Evolutionary conservation across 768 basidiomycete species (phyloP).

Genomic region (Russula abietina): DNA sequence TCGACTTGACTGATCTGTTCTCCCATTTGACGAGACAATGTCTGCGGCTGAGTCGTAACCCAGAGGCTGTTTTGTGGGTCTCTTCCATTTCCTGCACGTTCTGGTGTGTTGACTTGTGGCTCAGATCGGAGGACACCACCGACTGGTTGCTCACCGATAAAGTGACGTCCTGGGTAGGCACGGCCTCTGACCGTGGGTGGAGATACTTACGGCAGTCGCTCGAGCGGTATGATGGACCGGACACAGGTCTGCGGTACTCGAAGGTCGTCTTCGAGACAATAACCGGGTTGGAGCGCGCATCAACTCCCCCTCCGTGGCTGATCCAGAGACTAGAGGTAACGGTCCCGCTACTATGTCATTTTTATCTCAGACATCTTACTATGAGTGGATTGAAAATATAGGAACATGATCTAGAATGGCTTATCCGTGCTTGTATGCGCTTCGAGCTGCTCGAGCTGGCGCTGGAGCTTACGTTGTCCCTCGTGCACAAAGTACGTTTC

Average conservation of each 20-base stretch:
- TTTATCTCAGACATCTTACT: background rate
- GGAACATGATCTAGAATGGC: slow-evolving; percentile 75
- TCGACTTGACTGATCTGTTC: slow-evolving; percentile 88
- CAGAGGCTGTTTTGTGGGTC: slow-evolving; percentile 54
- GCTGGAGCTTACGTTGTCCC: slow-evolving; percentile 60
- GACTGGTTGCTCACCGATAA: slow-evolving; percentile 84
- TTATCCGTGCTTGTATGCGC: slow-evolving; percentile 71
- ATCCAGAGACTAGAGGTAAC: slow-evolving; percentile 65
- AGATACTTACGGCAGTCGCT: slow-evolving; percentile 78
- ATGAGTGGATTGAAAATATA: slow-evolving; percentile 27
- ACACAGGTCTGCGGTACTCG: slow-evolving; percentile 69
- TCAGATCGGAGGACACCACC: slow-evolving; percentile 62
- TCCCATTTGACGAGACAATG: slow-evolving; percentile 72
- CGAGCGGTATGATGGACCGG: slow-evolving; percentile 65
- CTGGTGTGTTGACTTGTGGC: slow-evolving; percentile 10
- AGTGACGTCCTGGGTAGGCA: slow-evolving; percentile 78
- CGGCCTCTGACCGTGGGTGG: slow-evolving; percentile 76
- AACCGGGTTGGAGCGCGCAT: slow-evolving; percentile 53
- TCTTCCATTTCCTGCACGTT: background rate
- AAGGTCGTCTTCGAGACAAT: slow-evolving; percentile 75
- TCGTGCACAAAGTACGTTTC: slow-evolving; percentile 63
- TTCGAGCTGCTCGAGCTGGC: slow-evolving; percentile 78
- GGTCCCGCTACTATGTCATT: background rate
- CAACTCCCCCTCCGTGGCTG: slow-evolving; percentile 77
- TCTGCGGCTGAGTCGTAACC: slow-evolving; percentile 61